Percentiles rank a stretch among this genome's conserved stretches.
Conservation (phyloP, 352 stramenopile genomes). For the Phytopythium kandeliae region DNA sequence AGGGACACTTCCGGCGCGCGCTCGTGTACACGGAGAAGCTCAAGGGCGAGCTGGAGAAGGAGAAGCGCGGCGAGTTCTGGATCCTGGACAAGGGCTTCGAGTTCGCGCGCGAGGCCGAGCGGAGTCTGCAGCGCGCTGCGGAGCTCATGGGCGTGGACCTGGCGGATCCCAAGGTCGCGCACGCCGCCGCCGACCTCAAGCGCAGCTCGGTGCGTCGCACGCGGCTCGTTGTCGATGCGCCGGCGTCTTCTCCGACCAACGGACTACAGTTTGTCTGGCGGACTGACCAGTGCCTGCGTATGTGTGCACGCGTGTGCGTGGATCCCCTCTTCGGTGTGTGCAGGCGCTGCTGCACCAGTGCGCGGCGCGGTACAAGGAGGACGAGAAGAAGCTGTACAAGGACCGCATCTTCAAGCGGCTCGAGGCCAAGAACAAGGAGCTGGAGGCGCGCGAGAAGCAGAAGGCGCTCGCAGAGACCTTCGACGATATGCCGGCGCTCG, state of each 20-base stretch:
- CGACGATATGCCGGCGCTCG: constrained; percentile 77
- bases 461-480: constrained; percentile 67
- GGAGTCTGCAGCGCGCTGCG: constrained; percentile 55
- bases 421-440: constrained; percentile 73
- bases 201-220: constrained; percentile 32
- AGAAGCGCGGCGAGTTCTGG: constrained; percentile 80
- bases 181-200: constrained; percentile 62
- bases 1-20: constrained; percentile 74
- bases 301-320: no score
- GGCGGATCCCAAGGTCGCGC: constrained; percentile 46
- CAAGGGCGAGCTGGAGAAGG: constrained; percentile 73
- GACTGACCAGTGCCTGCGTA: no score
- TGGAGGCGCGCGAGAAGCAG: constrained; percentile 63
- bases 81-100: constrained; percentile 84
- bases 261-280: no score
- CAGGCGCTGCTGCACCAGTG: constrained; percentile 53
- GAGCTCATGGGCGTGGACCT: constrained; percentile 26
- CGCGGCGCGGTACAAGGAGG: constrained; percentile 71
- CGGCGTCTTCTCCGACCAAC: no score
- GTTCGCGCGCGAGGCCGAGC: constrained; percentile 61
- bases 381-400: constrained; percentile 86
- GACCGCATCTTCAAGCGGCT: constrained; percentile 86
- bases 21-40: constrained; percentile 82
- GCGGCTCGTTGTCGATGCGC: no score
- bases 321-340: no score